Conservation (phyloP, 176 grass and related monocot species). For the Eragrostis nindensis region DNA sequence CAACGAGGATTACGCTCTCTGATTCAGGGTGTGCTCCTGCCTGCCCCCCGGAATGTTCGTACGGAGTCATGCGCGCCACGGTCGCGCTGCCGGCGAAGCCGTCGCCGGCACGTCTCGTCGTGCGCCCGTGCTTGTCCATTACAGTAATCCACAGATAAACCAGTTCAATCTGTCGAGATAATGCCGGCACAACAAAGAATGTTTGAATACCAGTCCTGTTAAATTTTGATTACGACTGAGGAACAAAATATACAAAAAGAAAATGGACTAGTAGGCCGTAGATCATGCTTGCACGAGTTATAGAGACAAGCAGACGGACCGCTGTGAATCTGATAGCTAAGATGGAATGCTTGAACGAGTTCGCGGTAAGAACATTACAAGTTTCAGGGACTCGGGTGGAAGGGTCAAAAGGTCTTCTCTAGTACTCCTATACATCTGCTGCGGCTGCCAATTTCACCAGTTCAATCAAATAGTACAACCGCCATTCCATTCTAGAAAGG, state of each 20-base stretch:
- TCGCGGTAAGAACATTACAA: not conserved
- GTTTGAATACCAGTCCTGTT: not conserved
- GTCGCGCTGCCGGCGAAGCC: constrained; percentile 12
- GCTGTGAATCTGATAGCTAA: not conserved
- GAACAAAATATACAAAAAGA: not conserved
- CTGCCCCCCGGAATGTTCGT: not conserved
- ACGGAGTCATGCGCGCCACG: constrained; percentile 15
- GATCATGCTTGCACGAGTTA: not conserved
- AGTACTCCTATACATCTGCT: constrained; percentile 28
- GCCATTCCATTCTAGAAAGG: too few species aligned
- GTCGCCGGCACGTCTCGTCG: constrained; percentile 9
- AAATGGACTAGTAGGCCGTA: not conserved
- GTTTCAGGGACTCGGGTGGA: not conserved
- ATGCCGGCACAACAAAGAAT: not conserved
- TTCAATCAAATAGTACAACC: constrained; percentile 8
- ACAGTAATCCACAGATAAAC: not conserved
- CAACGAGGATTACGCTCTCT: too few species aligned
- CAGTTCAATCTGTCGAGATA: constrained; percentile 1
- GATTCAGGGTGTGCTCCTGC: not conserved
- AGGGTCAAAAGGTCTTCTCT: not conserved
- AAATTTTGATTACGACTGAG: not conserved
- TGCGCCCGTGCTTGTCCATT: not conserved
- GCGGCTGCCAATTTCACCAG: constrained; percentile 28
- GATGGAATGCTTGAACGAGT: too few species aligned
- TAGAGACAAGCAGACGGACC: not conserved